phyloP scores from a whole-genome alignment of 2,329 filamentous ascomycete species.

The Monosporascus sp. region DNA sequence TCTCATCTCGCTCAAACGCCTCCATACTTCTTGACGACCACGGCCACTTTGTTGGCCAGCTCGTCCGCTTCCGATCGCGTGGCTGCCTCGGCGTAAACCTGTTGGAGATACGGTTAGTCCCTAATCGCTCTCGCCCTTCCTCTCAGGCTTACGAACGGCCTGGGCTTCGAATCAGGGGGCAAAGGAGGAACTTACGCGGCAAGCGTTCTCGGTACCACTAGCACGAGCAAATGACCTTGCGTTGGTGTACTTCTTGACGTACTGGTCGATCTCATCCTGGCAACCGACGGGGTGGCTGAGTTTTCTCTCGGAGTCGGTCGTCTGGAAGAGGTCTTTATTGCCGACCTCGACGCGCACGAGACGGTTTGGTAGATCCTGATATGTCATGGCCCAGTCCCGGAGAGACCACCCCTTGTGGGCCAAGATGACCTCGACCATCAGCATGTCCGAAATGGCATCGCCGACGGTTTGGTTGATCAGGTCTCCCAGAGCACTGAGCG shows the following conservation, averaged over 20 bases:
- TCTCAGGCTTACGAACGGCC: too few relatives aligned
- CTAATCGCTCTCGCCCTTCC: too few relatives aligned
- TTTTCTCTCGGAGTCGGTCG: conserved; percentile 86
- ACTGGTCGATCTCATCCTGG: conserved; percentile 80
- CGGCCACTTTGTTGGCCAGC: conserved; percentile 75
- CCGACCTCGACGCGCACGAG: conserved; percentile 89
- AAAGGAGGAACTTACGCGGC: conserved; percentile 47
- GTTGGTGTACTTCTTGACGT: conserved; percentile 85
- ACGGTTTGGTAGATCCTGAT: conserved; percentile 89
- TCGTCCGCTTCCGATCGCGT: conserved; percentile 87
- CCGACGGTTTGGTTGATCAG: conserved; percentile 98
- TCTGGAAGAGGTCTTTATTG: conserved; percentile 82
- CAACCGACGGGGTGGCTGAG: conserved; percentile 73
- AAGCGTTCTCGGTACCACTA: conserved; percentile 92
- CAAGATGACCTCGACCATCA: conserved; percentile 92
- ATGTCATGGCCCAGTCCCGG: conserved; percentile 87
- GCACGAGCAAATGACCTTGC: conserved; percentile 88
- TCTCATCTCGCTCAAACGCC: conserved; percentile 4
- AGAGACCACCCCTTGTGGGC: conserved; percentile 91
- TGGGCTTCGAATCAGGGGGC: background rate
- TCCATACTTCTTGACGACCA: conserved; percentile 62
- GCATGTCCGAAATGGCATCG: conserved; percentile 91
- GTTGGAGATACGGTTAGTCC: background rate
- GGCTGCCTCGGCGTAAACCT: conserved; percentile 84
- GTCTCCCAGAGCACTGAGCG: conserved; percentile 75